phyloP scores from a whole-genome alignment of 2,329 filamentous ascomycete species.

The Nemania sp. region DNA sequence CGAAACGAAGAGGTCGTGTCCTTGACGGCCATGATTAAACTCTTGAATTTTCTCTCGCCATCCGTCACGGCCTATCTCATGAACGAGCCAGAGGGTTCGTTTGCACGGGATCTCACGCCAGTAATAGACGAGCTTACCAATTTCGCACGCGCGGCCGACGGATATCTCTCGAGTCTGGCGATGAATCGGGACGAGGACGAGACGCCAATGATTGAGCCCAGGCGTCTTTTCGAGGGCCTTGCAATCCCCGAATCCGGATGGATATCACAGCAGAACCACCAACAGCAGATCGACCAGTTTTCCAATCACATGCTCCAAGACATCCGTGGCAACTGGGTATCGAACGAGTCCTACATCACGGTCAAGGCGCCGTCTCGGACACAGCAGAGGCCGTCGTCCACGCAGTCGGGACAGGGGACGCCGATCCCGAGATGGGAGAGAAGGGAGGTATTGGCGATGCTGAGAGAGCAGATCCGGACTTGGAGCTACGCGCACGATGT shows the following conservation, averaged over 20 bases:
- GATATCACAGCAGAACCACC: constrained; percentile 28
- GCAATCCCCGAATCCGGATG: constrained; percentile 3
- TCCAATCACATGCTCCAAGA: constrained; percentile 50
- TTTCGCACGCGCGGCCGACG: constrained; percentile 34
- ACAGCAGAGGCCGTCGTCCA: constrained; percentile 37
- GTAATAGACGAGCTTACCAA: constrained; percentile 31
- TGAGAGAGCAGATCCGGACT: constrained; percentile 29
- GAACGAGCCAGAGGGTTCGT: constrained; percentile 30
- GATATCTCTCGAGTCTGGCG: constrained; percentile 31
- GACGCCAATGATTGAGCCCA: constrained; percentile 21
- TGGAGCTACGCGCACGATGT: constrained; percentile 36
- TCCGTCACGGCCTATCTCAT: constrained; percentile 37
- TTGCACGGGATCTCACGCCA: constrained; percentile 23
- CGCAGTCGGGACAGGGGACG: constrained; percentile 45
- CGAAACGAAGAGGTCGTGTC: constrained; percentile 33
- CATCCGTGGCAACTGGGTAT: constrained; percentile 51
- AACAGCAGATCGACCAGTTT: constrained; percentile 48
- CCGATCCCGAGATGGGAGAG: constrained; percentile 28
- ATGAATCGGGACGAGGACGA: constrained; percentile 3
- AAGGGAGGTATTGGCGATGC: constrained; percentile 24
- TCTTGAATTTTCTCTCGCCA: constrained; percentile 39
- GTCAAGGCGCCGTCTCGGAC: constrained; percentile 46
- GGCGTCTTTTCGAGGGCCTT: constrained; percentile 34
- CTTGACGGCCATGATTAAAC: constrained; percentile 31
- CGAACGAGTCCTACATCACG: constrained; percentile 41